Percentiles rank a stretch among this genome's conserved stretches.
phyloP scores from a whole-genome alignment of 2,329 filamentous ascomycete genomes.

The Pseudogymnoascus sp. region DNA sequence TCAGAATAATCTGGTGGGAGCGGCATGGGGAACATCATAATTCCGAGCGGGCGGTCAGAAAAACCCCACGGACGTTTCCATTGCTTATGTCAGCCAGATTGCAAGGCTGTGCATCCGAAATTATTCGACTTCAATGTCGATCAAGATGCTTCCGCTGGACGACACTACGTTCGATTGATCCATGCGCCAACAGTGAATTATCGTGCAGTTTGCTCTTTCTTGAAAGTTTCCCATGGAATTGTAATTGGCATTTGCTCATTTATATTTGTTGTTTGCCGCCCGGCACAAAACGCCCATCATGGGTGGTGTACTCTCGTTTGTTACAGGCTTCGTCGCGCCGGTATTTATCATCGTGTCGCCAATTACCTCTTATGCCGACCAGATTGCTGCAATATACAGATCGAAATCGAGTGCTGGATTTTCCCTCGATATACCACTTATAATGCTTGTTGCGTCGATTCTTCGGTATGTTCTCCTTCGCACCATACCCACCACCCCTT shows the following conservation, averaged over 20 bases:
- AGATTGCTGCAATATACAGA: conserved; percentile 57
- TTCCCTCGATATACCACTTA: conserved; percentile 62
- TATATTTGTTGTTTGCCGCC: not conserved
- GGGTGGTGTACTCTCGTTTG: conserved; percentile 24
- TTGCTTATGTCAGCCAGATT: not conserved
- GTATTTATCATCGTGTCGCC: conserved; percentile 57
- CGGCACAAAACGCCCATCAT: conserved; percentile 13
- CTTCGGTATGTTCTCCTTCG: conserved; percentile 42
- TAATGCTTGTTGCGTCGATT: conserved; percentile 63
- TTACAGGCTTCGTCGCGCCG: conserved; percentile 52
- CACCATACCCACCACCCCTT: not conserved
- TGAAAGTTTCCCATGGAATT: not conserved
- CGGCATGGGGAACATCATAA: not conserved
- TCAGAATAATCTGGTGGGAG: conserved; percentile 8
- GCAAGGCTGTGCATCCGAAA: conserved; percentile 4
- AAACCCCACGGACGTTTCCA: not conserved
- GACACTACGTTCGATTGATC: not conserved
- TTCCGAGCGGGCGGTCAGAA: not conserved
- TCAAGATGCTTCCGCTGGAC: not conserved
- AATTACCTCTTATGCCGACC: conserved; percentile 57
- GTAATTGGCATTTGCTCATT: conserved; percentile 2
- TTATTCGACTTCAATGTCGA: not conserved
- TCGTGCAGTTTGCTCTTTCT: conserved; percentile 2
- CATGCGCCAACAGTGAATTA: not conserved
- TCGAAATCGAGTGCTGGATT: conserved; percentile 58